phyloP scores from a whole-genome alignment of 257 asterid genomes.

The Nicotiana sylvestris region DNA sequence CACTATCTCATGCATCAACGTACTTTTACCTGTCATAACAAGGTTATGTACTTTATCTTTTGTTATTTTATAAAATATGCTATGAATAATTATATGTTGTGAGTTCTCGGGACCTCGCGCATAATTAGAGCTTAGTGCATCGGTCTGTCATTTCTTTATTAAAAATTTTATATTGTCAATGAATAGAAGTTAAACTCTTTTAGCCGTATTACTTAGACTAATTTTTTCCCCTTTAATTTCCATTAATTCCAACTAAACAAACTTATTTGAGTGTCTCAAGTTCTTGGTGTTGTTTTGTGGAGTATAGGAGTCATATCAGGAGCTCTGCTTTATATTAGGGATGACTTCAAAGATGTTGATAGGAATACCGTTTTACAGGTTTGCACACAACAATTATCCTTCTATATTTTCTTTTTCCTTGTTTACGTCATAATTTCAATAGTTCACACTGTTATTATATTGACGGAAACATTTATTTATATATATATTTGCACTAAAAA shows the following conservation, averaged over 20 bases:
- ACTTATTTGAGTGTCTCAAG: background rate
- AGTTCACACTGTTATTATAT: background rate
- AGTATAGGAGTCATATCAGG: constrained; percentile 49
- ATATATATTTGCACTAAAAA: background rate
- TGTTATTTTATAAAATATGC: too few relatives aligned
- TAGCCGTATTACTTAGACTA: background rate
- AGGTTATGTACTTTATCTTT: too few relatives aligned
- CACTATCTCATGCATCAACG: too few relatives aligned
- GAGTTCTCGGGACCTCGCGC: too few relatives aligned
- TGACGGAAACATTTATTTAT: background rate
- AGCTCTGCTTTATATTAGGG: constrained; percentile 46
- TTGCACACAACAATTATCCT: background rate
- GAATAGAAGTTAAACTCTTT: too few relatives aligned
- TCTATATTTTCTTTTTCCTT: background rate
- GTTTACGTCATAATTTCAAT: background rate
- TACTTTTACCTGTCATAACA: too few relatives aligned
- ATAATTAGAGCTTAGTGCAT: too few relatives aligned
- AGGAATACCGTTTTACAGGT: constrained; percentile 43
- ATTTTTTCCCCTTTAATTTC: background rate
- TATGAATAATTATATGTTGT: too few relatives aligned
- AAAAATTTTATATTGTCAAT: too few relatives aligned
- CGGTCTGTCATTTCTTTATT: too few relatives aligned
- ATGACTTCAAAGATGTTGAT: constrained; percentile 47
- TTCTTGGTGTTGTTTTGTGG: background rate
- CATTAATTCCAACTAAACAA: background rate